Evolutionary conservation across 1,139 yeast species (phyloP).

Genomic region (Yamadazyma diddensiae): DNA sequence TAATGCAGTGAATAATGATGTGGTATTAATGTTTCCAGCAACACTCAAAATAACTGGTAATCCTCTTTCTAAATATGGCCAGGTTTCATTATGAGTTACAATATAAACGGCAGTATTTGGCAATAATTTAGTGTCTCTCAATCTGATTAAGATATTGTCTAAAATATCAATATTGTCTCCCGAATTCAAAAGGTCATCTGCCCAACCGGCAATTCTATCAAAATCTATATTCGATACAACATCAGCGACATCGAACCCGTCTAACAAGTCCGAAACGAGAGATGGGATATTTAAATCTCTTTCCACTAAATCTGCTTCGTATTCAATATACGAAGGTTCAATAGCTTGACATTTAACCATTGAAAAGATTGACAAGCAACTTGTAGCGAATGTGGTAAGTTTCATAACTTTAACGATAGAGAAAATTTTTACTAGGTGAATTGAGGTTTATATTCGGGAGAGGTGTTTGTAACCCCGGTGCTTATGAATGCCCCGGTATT

Average conservation of each 20-base stretch:
- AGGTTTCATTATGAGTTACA: conserved; percentile 25
- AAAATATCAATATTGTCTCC: conserved; percentile 23
- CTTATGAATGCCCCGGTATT: no score
- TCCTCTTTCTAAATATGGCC: conserved; percentile 18
- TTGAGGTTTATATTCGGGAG: no score
- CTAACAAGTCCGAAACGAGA: conserved; percentile 15
- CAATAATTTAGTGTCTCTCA: conserved; percentile 24
- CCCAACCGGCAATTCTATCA: conserved; percentile 33
- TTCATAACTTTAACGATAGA: no score
- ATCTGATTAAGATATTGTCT: conserved; percentile 24
- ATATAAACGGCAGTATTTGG: conserved; percentile 25
- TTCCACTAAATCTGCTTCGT: conserved; percentile 17
- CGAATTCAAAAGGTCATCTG: conserved; percentile 24
- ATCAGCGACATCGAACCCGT: conserved; percentile 20
- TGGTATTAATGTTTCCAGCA: conserved; percentile 22
- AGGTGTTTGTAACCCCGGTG: no score
- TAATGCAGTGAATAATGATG: conserved; percentile 31
- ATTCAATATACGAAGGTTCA: conserved; percentile 11
- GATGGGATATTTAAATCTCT: conserved; percentile 20
- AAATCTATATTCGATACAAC: conserved; percentile 20
- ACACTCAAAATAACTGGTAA: conserved; percentile 19
- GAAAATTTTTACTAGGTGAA: no score
- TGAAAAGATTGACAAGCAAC: conserved; percentile 17
- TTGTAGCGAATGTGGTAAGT: conserved; percentile 17
- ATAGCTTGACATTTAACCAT: conserved; percentile 12